phyloP scores from a whole-genome alignment of 2,329 filamentous ascomycete genomes.

The Furcasterigmium sp. region DNA sequence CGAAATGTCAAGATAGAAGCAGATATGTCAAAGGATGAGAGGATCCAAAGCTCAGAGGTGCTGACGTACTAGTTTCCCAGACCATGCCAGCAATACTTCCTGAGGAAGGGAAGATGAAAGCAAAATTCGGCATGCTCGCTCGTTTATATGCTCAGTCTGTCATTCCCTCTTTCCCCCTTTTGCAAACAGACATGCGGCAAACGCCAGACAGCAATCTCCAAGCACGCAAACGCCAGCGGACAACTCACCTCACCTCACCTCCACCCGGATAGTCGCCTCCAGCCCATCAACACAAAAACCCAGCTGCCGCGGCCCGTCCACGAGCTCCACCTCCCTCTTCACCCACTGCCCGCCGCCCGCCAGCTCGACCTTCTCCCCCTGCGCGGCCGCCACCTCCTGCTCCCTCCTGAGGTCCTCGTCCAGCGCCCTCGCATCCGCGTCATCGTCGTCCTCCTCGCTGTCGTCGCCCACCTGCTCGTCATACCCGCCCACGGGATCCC shows the following conservation, averaged over 20 bases:
- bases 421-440: constrained; percentile 16
- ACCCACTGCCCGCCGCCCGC: constrained; percentile 56
- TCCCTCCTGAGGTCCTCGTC: background rate
- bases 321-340: constrained; percentile 73
- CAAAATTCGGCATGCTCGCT: no score
- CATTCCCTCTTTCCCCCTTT: no score
- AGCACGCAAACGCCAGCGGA: no score
- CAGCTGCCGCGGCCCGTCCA: constrained; percentile 73
- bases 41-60: no score
- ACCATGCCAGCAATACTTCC: no score
- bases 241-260: constrained; percentile 30
- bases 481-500: constrained; percentile 69
- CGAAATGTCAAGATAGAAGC: no score
- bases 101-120: no score
- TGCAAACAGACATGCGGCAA: no score
- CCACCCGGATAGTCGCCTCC: constrained; percentile 67
- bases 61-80: no score
- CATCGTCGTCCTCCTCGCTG: constrained; percentile 33
- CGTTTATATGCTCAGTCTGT: no score
- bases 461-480: constrained; percentile 50
- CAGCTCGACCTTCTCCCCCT: constrained; percentile 9
- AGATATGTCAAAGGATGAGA: no score
- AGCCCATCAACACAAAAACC: constrained; percentile 76
- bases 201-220: no score
- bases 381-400: constrained; percentile 1